Evolutionary conservation across 768 basidiomycete species (phyloP).

Genomic region (Tricholoma flavovirens): DNA sequence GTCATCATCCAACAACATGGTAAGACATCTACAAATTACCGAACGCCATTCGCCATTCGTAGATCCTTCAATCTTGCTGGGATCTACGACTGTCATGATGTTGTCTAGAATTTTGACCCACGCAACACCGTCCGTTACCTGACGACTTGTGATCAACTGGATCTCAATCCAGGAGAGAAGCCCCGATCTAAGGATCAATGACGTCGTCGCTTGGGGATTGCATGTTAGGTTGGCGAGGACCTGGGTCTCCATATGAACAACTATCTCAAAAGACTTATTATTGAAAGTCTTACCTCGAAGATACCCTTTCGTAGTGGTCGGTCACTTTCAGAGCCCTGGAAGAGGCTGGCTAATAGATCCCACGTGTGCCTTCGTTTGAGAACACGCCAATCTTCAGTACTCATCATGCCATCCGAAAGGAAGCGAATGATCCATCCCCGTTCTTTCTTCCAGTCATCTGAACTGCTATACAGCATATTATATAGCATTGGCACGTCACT

Average conservation of each 20-base stretch:
- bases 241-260: constrained; percentile 28
- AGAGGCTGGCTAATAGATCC: constrained; percentile 81
- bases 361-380: constrained; percentile 80
- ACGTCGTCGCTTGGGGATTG: constrained; percentile 61
- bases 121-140: constrained; percentile 38
- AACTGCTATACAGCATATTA: constrained; percentile 75
- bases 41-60: constrained; percentile 58
- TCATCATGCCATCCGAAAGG: constrained; percentile 73
- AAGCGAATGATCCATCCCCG: constrained; percentile 86
- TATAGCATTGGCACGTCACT: constrained; percentile 90
- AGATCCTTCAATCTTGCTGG: constrained; percentile 44
- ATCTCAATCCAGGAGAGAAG: constrained; percentile 82
- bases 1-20: constrained; percentile 29
- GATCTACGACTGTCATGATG: constrained; percentile 45
- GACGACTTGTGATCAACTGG: constrained; percentile 40
- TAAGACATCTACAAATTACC: constrained; percentile 49
- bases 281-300: constrained; percentile 48
- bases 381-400: constrained; percentile 74
- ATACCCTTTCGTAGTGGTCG: constrained; percentile 47
- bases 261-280: neutral
- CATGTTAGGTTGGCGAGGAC: constrained; percentile 71
- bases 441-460: constrained; percentile 81
- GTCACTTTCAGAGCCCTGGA: constrained; percentile 60
- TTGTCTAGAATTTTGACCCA: constrained; percentile 69
- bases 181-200: constrained; percentile 65